These are phyloP conservation scores for Fusarium dimerum DNA, from an alignment of 2,329 filamentous ascomycete species.

Conservation along the genomic window DNA sequence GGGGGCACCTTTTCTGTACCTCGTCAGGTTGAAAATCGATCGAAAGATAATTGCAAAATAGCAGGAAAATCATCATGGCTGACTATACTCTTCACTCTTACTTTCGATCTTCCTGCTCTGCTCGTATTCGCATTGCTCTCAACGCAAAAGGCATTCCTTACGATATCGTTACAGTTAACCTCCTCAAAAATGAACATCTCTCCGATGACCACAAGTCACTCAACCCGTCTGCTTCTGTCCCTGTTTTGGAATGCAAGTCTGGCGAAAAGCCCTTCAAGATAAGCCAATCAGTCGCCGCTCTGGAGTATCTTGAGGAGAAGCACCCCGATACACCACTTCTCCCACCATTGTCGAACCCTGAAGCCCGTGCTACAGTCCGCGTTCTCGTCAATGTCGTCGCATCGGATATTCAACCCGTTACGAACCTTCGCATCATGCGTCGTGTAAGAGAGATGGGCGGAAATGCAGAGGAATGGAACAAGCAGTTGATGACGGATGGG, in stretches of 20 bases:
- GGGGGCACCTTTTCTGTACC: not conserved
- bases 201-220: conserved; percentile 43
- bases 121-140: conserved; percentile 60
- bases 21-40: not conserved
- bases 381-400: conserved; percentile 56
- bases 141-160: conserved; percentile 55
- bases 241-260: conserved; percentile 46
- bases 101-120: conserved; percentile 64
- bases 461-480: conserved; percentile 51
- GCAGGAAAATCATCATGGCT: conserved; percentile 18
- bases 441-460: conserved; percentile 46
- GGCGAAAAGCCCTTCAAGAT: conserved; percentile 40
- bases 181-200: conserved; percentile 55
- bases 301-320: conserved; percentile 63
- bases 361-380: conserved; percentile 51
- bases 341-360: conserved; percentile 46
- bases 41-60: not conserved
- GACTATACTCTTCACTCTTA: conserved; percentile 56
- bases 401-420: conserved; percentile 61
- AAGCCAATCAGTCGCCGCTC: conserved; percentile 58
- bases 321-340: conserved; percentile 48
- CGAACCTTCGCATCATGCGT: conserved; percentile 56
- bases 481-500: conserved; percentile 51
- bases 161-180: conserved; percentile 50
- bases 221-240: conserved; percentile 58